A percentile compares a stretch with the other conserved stretches of the same genome.
Conservation (phyloP, 1,284 basidiomycete species). For the Anthracocystis panici-leucophaei region DNA sequence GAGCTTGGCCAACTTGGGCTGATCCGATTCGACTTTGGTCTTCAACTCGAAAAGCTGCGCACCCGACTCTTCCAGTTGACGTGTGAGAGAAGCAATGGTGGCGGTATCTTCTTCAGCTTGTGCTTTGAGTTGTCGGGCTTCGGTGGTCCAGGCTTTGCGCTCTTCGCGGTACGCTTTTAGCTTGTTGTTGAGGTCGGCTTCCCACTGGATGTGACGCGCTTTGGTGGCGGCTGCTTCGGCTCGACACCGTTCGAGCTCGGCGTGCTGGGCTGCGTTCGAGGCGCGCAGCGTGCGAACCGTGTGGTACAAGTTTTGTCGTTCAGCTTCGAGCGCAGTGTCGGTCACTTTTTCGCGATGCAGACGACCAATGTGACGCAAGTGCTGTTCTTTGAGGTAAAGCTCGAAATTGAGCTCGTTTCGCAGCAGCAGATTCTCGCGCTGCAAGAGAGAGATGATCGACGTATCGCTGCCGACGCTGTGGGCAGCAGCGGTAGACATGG, state of each 20-base stretch:
- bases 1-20: constrained; percentile 51
- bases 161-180: constrained; percentile 65
- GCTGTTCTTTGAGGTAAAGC: constrained; percentile 69
- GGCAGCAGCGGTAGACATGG: neutral
- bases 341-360: constrained; percentile 67
- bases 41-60: constrained; percentile 60
- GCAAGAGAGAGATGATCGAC: constrained; percentile 37
- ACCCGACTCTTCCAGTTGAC: constrained; percentile 52
- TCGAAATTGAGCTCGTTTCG: constrained; percentile 68
- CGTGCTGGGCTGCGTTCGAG: constrained; percentile 37
- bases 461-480: constrained; percentile 20
- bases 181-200: constrained; percentile 65
- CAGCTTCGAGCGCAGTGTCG: constrained; percentile 64
- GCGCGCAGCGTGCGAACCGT: constrained; percentile 54
- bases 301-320: constrained; percentile 67
- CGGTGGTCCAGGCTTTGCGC: constrained; percentile 58
- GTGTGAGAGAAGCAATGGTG: constrained; percentile 31
- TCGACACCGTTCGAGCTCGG: constrained; percentile 52
- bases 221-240: constrained; percentile 56
- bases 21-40: constrained; percentile 43
- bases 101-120: constrained; percentile 50
- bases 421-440: constrained; percentile 61
- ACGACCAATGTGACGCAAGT: constrained; percentile 67
- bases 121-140: constrained; percentile 53
- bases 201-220: constrained; percentile 60